Base-by-base conservation (phyloP, 2,329 filamentous ascomycete species). In the Canariomyces notabilis region DNA sequence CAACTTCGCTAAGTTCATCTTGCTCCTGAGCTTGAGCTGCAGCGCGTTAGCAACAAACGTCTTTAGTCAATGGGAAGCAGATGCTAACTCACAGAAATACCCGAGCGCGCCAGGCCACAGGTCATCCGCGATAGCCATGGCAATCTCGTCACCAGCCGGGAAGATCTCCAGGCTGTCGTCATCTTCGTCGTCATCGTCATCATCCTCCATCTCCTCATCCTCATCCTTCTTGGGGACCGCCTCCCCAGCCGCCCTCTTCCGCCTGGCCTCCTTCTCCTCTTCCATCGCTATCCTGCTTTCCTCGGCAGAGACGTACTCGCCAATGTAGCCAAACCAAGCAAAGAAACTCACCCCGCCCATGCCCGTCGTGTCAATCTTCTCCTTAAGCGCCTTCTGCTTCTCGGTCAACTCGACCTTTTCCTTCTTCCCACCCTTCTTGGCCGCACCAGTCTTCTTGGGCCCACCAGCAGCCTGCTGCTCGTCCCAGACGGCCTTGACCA, bases 51-150 rank as follows among this genome's bases (percentile, higher is more conserved):
- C 40, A 44, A 23, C 6, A 23, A 9, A 43, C 8, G 20, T 8
- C 12, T 44, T 20, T 34, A 32, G 14, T 49, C 37, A 46, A 37
- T 45, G 29, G 11, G 50, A 46, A 46, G 40, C 22, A 51, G 44
- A 41, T 29, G 44, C 41, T 20, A 36, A 79, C 87, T 70, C 73
- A 93, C 88, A 86, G 71, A 93, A 97, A 71, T 93, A 94, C 66
- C 87, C 88, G 65, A 95, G 83, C 48, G 90, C 91, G 53, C 82
- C 81, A 38, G 88, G 87, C 83, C 85, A 96, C 42, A 97, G 71
- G 57, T 97, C 91, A 63, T 97, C 90, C 7, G 85, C 81, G 57
- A 97, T 74, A 50, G 82, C 76, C 52, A 89, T 76, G 32, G 89
- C 90, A 38, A 97, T 67, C 51, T 90, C 85, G 57, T 94, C 89